Evolutionary conservation across 75 land plant genomes (phyloP).

Genomic region (Larix kaempferi): DNA sequence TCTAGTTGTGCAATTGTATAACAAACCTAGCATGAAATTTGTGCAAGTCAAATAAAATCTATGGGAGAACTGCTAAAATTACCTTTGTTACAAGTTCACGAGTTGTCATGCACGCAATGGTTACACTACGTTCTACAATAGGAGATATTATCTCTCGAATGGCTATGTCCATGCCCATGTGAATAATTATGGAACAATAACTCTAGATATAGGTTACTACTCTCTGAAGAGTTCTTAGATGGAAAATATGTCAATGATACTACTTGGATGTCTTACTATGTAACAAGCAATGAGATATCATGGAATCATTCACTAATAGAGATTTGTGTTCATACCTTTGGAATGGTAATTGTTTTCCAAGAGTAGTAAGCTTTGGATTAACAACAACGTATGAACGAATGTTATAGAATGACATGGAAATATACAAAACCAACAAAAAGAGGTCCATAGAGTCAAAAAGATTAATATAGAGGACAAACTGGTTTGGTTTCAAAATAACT

Average conservation of each 20-base stretch:
- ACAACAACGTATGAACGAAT: conserved; percentile 65
- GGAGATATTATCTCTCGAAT: conserved; percentile 73
- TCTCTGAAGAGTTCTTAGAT: no score
- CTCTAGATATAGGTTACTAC: no score
- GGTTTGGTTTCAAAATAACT: no score
- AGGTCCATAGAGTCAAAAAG: no score
- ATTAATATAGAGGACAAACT: no score
- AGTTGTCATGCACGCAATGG: conserved; percentile 87
- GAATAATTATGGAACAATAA: conserved; percentile 29
- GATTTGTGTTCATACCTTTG: conserved; percentile 49
- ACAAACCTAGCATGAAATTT: background rate
- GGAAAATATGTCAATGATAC: no score
- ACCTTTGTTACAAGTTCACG: conserved; percentile 95
- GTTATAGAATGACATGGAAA: conserved; percentile 53
- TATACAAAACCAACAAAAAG: background rate
- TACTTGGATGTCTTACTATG: no score
- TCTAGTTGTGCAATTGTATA: background rate
- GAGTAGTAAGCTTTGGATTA: conserved; percentile 66
- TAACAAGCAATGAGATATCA: no score
- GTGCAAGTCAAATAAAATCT: background rate
- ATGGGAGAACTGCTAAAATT: background rate
- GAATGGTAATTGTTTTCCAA: conserved; percentile 74
- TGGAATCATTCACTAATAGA: no score
- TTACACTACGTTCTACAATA: conserved; percentile 92
- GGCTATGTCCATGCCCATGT: conserved; percentile 87